Evolutionary conservation across 345 rosid genomes (phyloP).

Genomic region (Linum trigynum): DNA sequence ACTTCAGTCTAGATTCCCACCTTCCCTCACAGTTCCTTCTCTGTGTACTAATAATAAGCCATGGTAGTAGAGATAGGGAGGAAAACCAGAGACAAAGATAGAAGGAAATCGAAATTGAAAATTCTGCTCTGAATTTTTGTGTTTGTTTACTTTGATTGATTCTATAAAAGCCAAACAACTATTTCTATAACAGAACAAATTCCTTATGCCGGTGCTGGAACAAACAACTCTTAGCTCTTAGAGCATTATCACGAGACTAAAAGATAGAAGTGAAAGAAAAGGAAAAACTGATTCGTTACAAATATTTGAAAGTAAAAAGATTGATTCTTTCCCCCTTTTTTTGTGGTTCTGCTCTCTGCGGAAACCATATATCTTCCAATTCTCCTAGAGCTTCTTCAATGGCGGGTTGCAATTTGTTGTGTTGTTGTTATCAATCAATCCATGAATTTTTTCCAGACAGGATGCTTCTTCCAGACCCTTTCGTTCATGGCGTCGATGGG

Average conservation of each 20-base stretch:
- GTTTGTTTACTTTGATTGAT: not conserved
- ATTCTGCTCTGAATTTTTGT: too few relatives aligned
- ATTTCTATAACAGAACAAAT: not conserved
- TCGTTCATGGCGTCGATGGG: conserved; percentile 47
- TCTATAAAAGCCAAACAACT: not conserved
- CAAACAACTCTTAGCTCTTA: not conserved
- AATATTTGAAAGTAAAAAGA: not conserved
- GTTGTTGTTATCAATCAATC: conserved; percentile 5
- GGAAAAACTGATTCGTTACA: not conserved
- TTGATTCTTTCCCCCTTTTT: too few relatives aligned
- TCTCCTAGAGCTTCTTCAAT: not conserved
- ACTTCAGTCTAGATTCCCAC: too few relatives aligned
- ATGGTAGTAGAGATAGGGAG: not conserved
- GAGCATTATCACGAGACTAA: not conserved
- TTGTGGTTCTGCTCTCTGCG: too few relatives aligned
- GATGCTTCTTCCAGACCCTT: conserved; percentile 38
- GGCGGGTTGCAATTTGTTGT: not conserved
- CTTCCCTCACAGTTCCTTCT: too few relatives aligned
- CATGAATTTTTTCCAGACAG: conserved; percentile 32
- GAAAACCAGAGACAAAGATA: not conserved
- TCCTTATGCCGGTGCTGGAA: not conserved
- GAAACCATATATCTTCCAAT: not conserved
- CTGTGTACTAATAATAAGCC: not conserved
- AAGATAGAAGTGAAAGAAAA: too few relatives aligned
- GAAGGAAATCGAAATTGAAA: not conserved